Evolutionary conservation across 1,284 basidiomycete species (phyloP).

Genomic region (Ceratobasidium sp.): DNA sequence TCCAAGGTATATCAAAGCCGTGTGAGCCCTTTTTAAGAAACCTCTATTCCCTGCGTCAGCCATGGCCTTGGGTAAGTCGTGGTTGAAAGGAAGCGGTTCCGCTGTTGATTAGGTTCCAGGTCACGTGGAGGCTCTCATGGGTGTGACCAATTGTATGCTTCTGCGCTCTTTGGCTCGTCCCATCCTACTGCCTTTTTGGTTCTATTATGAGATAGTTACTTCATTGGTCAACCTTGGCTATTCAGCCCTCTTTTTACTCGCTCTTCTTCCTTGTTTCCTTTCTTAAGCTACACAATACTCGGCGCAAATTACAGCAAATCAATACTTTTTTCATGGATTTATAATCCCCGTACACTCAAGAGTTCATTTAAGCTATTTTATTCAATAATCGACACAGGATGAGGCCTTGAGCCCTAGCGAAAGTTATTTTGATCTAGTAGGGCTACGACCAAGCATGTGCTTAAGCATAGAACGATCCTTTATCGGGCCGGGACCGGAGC

Average conservation of each 20-base stretch:
- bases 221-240: too few relatives aligned
- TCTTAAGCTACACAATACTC: too few relatives aligned
- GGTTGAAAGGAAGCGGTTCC: background rate
- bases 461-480: background rate
- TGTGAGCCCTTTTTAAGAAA: slow-evolving; percentile 58
- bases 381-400: background rate
- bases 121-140: background rate
- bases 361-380: too few relatives aligned
- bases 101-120: background rate
- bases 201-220: too few relatives aligned
- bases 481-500: background rate
- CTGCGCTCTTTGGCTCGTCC: too few relatives aligned
- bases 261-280: too few relatives aligned
- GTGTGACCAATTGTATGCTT: too few relatives aligned
- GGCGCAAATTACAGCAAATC: too few relatives aligned
- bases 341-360: too few relatives aligned
- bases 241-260: too few relatives aligned
- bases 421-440: background rate
- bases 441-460: background rate
- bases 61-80: slow-evolving; percentile 9
- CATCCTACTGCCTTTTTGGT: too few relatives aligned
- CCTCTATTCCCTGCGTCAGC: slow-evolving; percentile 43
- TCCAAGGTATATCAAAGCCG: slow-evolving; percentile 61
- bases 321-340: too few relatives aligned
- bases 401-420: background rate